Evolutionary conservation across 2,329 filamentous ascomycete genomes (phyloP).

Genomic region (Penicillium occitanis): DNA sequence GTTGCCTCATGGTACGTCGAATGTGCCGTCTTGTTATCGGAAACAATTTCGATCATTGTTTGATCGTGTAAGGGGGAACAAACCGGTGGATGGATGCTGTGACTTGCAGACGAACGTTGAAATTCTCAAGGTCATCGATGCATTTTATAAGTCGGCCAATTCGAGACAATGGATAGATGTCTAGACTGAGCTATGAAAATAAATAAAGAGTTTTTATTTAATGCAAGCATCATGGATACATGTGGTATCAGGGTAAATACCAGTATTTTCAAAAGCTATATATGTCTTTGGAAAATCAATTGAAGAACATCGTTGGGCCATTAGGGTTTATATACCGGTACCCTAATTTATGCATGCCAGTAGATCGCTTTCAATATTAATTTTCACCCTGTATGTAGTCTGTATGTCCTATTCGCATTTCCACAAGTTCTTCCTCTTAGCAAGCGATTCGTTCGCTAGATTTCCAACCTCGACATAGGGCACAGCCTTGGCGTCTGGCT

Average conservation of each 20-base stretch:
- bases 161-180: conserved; percentile 24
- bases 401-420: not conserved
- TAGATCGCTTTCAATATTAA: not conserved
- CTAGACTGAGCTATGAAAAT: not conserved
- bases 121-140: conserved; percentile 24
- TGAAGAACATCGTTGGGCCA: not conserved
- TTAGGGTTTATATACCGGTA: not conserved
- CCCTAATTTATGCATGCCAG: not conserved
- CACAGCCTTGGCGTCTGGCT: not conserved
- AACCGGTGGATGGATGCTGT: conserved; percentile 20
- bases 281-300: not conserved
- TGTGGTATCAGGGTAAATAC: not conserved
- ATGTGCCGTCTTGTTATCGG: conserved; percentile 24
- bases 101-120: conserved; percentile 23
- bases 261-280: not conserved
- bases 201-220: not conserved
- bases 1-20: conserved; percentile 23
- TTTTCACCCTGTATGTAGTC: not conserved
- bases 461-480: too few relatives aligned
- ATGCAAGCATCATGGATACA: too few relatives aligned
- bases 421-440: too few relatives aligned
- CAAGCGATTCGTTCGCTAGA: too few relatives aligned
- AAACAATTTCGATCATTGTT: conserved; percentile 24
- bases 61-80: conserved; percentile 20
- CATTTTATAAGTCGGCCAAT: conserved; percentile 24